Base-by-base conservation (phyloP, 225 moss, liverwort and hornwort genomes). In the Bryum argenteum region DNA sequence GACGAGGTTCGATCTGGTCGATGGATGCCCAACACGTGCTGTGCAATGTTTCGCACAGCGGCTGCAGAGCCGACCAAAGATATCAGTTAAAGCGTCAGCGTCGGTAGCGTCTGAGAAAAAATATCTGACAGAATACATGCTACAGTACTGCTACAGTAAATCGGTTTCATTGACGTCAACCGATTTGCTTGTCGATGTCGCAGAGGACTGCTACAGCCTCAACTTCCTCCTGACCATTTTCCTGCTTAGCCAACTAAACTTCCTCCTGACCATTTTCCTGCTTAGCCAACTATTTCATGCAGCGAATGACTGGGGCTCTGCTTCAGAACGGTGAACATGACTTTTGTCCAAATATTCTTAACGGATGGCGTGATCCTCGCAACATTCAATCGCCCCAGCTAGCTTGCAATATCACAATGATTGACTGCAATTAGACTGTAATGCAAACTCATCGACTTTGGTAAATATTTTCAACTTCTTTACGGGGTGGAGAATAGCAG, bases 91-190 rank as follows among this genome's bases (percentile, higher is more conserved):
- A n/a, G 13, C 0, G 8, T 0, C 4, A 19, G 33, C 17, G 78
- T 78, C 61, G 72, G 65, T 72, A 61, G 15, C 4, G n/a, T 53
- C n/a, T n/a, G 33, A 14, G 9, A 3, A 23, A 72, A 54, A 22
- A 37, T 24, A 66, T n/a, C 0, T 37, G 38, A 2, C 11, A 15
- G 47, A 14, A 42, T n/a, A 0, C 3, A 7, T 38, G 19, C 45
- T 48, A 8, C 47, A 12, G 15, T 0, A 2, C 14, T 4, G 23
- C 19, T 13, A 15, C 33, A 33, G 33, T 33, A 33, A 33, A 33
- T 33, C 33, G 33, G 33, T 33, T 33, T 5, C 33, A 33, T 3
- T 6, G 33, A 33, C 5, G 33, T 33, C 33, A 33, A 33, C 5
- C 7, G 33, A 33, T 4, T 33, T 33, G 7, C 33, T 33, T 6